These are phyloP conservation scores for Chaetomium sp. DNA, from an alignment of 2,329 filamentous ascomycete species.

Conservation along the genomic window DNA sequence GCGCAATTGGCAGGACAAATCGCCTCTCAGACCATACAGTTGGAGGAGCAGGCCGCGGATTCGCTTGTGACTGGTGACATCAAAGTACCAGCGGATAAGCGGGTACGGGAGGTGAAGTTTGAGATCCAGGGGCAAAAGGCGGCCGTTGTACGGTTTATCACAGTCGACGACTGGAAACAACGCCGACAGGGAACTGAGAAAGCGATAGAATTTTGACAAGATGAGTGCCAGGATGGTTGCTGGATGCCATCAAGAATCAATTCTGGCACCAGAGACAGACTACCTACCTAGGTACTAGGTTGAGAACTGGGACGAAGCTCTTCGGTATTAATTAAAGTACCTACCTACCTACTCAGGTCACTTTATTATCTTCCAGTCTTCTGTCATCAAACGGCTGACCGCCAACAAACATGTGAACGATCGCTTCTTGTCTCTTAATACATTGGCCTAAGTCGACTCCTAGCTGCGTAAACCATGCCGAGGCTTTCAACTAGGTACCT, in stretches of 20 bases:
- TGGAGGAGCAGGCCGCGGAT: conserved; percentile 8
- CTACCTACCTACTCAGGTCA: too few relatives aligned
- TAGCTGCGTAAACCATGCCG: not conserved
- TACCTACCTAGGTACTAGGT: too few relatives aligned
- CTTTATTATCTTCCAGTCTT: not conserved
- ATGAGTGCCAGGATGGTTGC: not conserved
- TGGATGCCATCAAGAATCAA: not conserved
- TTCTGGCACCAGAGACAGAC: not conserved
- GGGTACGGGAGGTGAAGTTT: conserved; percentile 9
- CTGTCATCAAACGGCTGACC: not conserved
- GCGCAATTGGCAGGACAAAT: not conserved
- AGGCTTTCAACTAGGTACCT: not conserved
- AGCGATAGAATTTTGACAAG: not conserved
- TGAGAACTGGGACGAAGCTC: too few relatives aligned
- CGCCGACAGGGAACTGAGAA: not conserved
- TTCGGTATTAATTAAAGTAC: not conserved
- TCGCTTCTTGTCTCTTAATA: not conserved
- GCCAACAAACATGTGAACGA: not conserved
- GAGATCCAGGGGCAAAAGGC: conserved; percentile 1
- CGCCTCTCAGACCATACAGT: not conserved
- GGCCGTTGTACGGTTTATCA: not conserved
- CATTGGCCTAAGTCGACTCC: not conserved
- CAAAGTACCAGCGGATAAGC: not conserved
- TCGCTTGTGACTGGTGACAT: not conserved
- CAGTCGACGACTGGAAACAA: conserved; percentile 14